Evolutionary conservation across 805 yeast species (phyloP).

Genomic region (Kuraishia ogatae): DNA sequence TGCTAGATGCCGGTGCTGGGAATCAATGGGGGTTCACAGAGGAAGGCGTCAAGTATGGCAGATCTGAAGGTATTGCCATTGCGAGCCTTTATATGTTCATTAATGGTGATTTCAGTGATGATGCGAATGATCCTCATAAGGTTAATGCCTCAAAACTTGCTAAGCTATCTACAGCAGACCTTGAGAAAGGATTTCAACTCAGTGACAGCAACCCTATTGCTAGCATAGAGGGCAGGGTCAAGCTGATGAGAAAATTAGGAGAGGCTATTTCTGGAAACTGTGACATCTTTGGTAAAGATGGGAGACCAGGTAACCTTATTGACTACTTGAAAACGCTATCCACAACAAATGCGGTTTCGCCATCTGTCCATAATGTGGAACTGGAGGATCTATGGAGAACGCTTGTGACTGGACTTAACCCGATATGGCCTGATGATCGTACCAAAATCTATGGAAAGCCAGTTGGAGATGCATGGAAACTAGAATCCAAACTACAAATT

Average conservation of each 20-base stretch:
- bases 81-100: constrained; percentile 49
- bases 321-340: constrained; percentile 31
- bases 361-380: constrained; percentile 24
- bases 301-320: constrained; percentile 38
- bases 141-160: constrained; percentile 36
- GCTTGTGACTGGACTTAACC: constrained; percentile 44
- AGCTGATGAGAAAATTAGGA: constrained; percentile 39
- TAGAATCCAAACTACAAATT: constrained; percentile 21
- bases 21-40: constrained; percentile 42
- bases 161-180: constrained; percentile 23
- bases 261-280: constrained; percentile 28
- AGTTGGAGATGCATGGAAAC: constrained; percentile 58
- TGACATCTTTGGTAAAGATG: constrained; percentile 29
- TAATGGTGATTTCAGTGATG: constrained; percentile 32
- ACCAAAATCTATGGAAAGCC: constrained; percentile 38
- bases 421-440: constrained; percentile 54
- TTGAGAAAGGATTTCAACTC: constrained; percentile 41
- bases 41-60: constrained; percentile 20
- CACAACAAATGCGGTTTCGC: constrained; percentile 9
- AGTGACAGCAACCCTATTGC: constrained; percentile 35
- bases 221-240: constrained; percentile 47
- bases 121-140: constrained; percentile 24
- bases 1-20: constrained; percentile 66
- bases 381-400: constrained; percentile 43
- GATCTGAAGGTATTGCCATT: constrained; percentile 61